phyloP scores from a whole-genome alignment of 164 flowering plant genomes.

The Liriodendron chinense region DNA sequence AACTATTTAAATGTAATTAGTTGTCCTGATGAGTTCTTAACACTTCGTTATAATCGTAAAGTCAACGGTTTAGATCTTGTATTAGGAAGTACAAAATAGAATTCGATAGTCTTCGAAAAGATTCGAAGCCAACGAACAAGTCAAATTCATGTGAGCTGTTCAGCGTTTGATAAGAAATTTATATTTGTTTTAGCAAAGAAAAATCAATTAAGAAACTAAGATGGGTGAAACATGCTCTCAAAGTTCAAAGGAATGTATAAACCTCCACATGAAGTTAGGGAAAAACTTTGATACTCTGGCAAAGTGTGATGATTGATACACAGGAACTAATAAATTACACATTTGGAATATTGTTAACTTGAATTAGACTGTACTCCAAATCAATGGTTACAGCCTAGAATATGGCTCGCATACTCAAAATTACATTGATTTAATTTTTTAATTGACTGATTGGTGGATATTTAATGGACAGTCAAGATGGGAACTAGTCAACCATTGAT shows the following conservation, averaged over 20 bases:
- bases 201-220: background rate
- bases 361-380: background rate
- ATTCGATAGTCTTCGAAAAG: background rate
- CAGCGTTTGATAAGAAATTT: background rate
- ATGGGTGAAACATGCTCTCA: background rate
- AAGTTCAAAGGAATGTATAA: background rate
- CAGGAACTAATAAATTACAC: no score
- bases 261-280: background rate
- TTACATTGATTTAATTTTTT: background rate
- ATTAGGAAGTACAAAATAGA: background rate
- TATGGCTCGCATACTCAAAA: background rate
- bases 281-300: background rate
- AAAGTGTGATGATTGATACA: background rate
- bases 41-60: background rate
- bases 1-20: background rate
- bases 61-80: conserved; percentile 8
- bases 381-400: background rate
- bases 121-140: background rate
- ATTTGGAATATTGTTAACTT: no score
- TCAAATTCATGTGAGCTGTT: background rate
- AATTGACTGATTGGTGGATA: no score
- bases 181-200: background rate
- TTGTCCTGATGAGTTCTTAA: background rate
- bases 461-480: no score
- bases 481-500: no score